Conservation (phyloP, 2,329 filamentous ascomycete species). For the Fusarium poae region DNA sequence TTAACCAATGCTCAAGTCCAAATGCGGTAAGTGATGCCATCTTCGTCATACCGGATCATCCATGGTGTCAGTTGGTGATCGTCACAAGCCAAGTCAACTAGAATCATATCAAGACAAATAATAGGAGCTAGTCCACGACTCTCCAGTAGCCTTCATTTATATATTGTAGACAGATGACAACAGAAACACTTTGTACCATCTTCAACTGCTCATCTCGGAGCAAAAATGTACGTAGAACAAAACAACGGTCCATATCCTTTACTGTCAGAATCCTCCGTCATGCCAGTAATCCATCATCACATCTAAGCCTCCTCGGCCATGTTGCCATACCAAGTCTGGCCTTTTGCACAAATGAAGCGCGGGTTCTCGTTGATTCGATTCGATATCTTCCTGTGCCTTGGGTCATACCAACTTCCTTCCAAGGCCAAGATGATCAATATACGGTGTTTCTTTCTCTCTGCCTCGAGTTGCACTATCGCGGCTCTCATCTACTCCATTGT, state of each 20-base stretch:
- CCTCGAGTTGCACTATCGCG: neutral
- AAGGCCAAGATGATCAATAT: neutral
- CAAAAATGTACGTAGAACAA: constrained; percentile 38
- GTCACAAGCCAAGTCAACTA: neutral
- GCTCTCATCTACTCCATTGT: neutral
- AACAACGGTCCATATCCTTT: constrained; percentile 36
- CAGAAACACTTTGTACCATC: constrained; percentile 18
- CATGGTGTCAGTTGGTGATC: neutral
- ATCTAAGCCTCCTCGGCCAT: constrained; percentile 17
- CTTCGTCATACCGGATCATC: constrained; percentile 1
- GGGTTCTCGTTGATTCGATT: constrained; percentile 1
- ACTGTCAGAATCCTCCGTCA: constrained; percentile 23
- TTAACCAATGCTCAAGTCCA: constrained; percentile 26
- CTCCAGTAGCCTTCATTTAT: constrained; percentile 14
- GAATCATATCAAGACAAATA: neutral
- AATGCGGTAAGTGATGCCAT: constrained; percentile 35
- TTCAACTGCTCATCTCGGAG: constrained; percentile 15
- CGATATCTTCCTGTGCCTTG: constrained; percentile 24
- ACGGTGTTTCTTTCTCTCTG: constrained; percentile 15
- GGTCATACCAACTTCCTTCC: neutral
- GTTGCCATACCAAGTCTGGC: constrained; percentile 21
- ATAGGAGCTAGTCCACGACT: constrained; percentile 13
- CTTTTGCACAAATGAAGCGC: constrained; percentile 1
- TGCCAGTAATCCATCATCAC: constrained; percentile 29
- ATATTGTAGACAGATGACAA: constrained; percentile 26